Evolutionary conservation across 2,329 filamentous ascomycete genomes (phyloP).

Genomic region (Trichoderma sp.): DNA sequence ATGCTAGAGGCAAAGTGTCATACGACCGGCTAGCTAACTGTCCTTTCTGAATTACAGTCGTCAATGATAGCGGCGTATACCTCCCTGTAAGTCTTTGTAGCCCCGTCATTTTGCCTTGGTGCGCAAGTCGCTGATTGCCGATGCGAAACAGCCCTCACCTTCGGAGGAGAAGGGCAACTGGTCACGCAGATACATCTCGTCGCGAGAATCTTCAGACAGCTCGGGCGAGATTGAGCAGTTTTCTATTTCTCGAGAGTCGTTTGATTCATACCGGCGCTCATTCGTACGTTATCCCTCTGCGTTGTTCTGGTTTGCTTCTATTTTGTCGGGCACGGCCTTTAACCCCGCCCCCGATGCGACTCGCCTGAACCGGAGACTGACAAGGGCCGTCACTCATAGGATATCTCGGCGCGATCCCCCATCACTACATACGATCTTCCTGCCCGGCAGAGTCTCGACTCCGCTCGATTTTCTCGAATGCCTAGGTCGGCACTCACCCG

Average conservation of each 20-base stretch:
- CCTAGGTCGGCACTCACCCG: constrained; percentile 60
- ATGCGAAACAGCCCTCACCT: constrained; percentile 67
- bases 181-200: constrained; percentile 54
- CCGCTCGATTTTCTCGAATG: constrained; percentile 60
- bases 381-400: constrained; percentile 49
- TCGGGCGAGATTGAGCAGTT: constrained; percentile 87
- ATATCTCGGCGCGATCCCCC: constrained; percentile 85
- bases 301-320: background rate
- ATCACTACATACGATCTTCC: constrained; percentile 57
- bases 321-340: background rate
- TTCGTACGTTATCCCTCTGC: constrained; percentile 63
- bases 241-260: constrained; percentile 92
- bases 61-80: constrained; percentile 93
- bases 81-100: constrained; percentile 64
- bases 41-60: constrained; percentile 56
- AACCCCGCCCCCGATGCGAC: background rate
- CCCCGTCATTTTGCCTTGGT: background rate
- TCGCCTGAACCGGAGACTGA: constrained; percentile 20
- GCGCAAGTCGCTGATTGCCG: background rate
- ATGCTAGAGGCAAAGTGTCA: constrained; percentile 18
- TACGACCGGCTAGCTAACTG: constrained; percentile 29
- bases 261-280: constrained; percentile 92
- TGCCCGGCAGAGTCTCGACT: constrained; percentile 79
- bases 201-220: constrained; percentile 56
- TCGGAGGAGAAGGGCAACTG: constrained; percentile 80